These are phyloP conservation scores for Termitomyces heimii DNA, from an alignment of 768 basidiomycete genomes.

Conservation along the genomic window DNA sequence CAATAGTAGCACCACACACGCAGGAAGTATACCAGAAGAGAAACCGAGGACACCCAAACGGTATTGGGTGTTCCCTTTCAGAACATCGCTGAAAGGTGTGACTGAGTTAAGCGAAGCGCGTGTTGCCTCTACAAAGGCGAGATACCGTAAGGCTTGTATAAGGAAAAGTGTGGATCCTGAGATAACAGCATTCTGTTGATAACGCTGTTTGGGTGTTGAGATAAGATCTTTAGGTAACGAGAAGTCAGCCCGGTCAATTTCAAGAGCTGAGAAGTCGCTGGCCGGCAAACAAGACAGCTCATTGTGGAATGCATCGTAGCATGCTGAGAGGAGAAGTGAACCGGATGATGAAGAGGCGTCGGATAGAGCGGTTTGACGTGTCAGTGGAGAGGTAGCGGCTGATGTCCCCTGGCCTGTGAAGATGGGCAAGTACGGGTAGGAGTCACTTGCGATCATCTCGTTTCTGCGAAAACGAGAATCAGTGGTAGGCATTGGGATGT, in stretches of 20 bases:
- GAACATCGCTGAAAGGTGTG: constrained; percentile 21
- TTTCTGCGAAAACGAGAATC: not conserved
- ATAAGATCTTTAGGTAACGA: constrained; percentile 32
- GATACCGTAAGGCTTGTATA: constrained; percentile 46
- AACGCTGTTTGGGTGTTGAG: constrained; percentile 23
- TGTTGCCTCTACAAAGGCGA: constrained; percentile 27
- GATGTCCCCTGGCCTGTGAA: constrained; percentile 54
- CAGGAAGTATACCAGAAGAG: constrained; percentile 52
- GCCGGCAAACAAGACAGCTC: constrained; percentile 45
- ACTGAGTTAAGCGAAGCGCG: constrained; percentile 11
- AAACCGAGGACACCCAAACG: constrained; percentile 40
- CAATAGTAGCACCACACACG: constrained; percentile 48
- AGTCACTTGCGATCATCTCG: constrained; percentile 7
- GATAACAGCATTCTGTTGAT: constrained; percentile 40
- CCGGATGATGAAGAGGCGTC: constrained; percentile 38
- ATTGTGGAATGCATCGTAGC: constrained; percentile 39
- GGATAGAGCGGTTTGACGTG: constrained; percentile 30
- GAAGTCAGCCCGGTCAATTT: constrained; percentile 43
- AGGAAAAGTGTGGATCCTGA: constrained; percentile 45
- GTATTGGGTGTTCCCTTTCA: constrained; percentile 29
- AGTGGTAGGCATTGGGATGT: constrained; percentile 1
- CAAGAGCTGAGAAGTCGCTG: constrained; percentile 24
- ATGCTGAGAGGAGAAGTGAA: constrained; percentile 42
- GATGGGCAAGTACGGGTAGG: constrained; percentile 36
- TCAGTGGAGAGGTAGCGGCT: constrained; percentile 22